Evolutionary conservation across 2,329 filamentous ascomycete genomes (phyloP), one percentile per base, ranked within the genome.

Genomic region (Apiospora pterosperma): DNA sequence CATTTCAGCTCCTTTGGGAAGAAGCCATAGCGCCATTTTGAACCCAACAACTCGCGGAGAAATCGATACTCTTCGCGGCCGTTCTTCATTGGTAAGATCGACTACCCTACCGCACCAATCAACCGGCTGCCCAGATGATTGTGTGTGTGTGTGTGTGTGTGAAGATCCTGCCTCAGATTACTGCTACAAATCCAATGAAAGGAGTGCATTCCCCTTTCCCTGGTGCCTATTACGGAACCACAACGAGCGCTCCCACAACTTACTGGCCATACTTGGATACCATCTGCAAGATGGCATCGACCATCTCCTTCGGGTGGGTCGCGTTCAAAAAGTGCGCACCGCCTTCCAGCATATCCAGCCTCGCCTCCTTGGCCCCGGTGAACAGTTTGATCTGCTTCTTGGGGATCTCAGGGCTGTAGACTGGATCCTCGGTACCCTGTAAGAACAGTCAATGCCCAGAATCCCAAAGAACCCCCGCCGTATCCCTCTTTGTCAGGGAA

Each of bases 301-400:
- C 76, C 0, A 80, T 76, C 67, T 84, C 82, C 62, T 77, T 76
- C 14, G 81, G 82, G 68, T 77, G 81, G 3, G 82, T 83, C 0
- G 80, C 80, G 64, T 78, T 84, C 61, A 85, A 70, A 66, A 84
- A 85, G 69, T 86, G 84, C 1, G 77, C 76, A 2, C 79, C 84
- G 0, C 77, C 79, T 52, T 82, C 76, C 1, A 85, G 69, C 59
- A 80, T 72, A 0, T 75, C 76, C 34, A 85, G 66, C 6, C 77
- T 81, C 6, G 79, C 78, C 67, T 83, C 79, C 10, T 76, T 75
- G 3, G 82, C 78, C 0, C 75, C 75, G 0, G 78, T 83, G 67
- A 86, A 85, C 8, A 83, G 72, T 72, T 83, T 79, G 67, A 85
- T 83, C 34, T 86, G 81, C 70, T 85, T 82, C 11, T 72, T 67